phyloP scores from a whole-genome alignment of 2,329 filamentous ascomycete species.

The Monosporascus ibericus region DNA sequence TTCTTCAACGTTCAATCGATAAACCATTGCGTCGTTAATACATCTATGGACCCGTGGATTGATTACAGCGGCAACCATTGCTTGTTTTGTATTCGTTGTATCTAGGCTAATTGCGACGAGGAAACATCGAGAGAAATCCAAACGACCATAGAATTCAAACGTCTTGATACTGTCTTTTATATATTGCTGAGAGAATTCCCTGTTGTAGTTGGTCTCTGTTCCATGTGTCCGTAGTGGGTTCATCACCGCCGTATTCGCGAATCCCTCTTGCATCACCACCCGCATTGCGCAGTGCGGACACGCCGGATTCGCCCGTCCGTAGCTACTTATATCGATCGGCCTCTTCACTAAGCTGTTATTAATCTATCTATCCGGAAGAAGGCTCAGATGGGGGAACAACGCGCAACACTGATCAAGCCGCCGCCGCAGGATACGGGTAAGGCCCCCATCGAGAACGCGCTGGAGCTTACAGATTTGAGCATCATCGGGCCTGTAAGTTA shows the following conservation, averaged over 20 bases:
- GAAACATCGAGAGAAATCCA: neutral
- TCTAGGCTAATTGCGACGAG: neutral
- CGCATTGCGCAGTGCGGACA: neutral
- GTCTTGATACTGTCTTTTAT: too few relatives aligned
- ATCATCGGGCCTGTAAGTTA: slow-evolving; percentile 64
- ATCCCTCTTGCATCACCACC: neutral
- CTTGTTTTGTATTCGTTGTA: neutral
- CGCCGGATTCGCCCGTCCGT: neutral
- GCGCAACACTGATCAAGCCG: slow-evolving; percentile 62
- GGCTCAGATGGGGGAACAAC: slow-evolving; percentile 21
- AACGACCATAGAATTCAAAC: too few relatives aligned
- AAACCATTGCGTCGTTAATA: neutral
- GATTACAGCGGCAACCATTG: neutral
- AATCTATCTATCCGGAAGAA: neutral
- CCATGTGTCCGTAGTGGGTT: neutral
- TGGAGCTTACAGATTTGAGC: slow-evolving; percentile 75
- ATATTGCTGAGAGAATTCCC: too few relatives aligned
- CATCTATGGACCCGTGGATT: neutral
- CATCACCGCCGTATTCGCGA: neutral
- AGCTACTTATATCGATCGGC: neutral
- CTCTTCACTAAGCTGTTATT: neutral
- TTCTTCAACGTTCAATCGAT: neutral
- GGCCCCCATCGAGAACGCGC: slow-evolving; percentile 79
- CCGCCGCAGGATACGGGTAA: slow-evolving; percentile 67
- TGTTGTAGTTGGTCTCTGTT: too few relatives aligned